phyloP scores from a whole-genome alignment of 768 basidiomycete genomes.

The Russula abietina region DNA sequence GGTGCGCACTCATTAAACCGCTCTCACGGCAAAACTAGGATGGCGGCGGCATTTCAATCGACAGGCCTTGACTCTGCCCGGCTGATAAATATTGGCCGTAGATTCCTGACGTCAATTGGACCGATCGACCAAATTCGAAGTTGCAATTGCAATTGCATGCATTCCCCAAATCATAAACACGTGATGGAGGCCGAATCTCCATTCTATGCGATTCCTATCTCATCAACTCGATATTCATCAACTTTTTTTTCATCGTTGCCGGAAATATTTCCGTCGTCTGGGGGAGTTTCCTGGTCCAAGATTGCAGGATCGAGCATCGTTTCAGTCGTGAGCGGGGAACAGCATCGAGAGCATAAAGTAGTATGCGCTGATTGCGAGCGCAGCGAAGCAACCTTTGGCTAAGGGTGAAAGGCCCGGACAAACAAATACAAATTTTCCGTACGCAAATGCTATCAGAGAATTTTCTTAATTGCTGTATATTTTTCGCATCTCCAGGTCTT shows the following conservation, averaged over 20 bases:
- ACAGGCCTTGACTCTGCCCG: no score
- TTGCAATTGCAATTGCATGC: no score
- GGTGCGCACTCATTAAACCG: no score
- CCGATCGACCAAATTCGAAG: background rate
- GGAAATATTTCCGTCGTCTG: background rate
- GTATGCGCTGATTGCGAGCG: no score
- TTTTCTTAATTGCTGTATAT: no score
- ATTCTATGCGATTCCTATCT: background rate
- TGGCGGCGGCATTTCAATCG: background rate
- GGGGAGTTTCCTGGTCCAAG: background rate
- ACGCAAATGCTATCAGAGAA: no score
- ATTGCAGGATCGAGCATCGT: conserved; percentile 22
- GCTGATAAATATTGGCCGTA: background rate
- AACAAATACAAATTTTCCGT: no score
- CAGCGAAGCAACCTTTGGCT: no score
- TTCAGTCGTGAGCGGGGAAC: conserved; percentile 15
- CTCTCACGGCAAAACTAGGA: background rate
- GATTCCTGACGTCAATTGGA: background rate
- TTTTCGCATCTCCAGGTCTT: no score
- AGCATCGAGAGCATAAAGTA: conserved; percentile 17
- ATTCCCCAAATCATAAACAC: background rate
- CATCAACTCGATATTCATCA: background rate
- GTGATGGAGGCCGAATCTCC: background rate
- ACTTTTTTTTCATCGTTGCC: background rate
- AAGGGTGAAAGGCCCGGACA: no score